Base-by-base conservation (phyloP, 2,329 filamentous ascomycete genomes). In the Phymatotrichopsis omnivora region DNA sequence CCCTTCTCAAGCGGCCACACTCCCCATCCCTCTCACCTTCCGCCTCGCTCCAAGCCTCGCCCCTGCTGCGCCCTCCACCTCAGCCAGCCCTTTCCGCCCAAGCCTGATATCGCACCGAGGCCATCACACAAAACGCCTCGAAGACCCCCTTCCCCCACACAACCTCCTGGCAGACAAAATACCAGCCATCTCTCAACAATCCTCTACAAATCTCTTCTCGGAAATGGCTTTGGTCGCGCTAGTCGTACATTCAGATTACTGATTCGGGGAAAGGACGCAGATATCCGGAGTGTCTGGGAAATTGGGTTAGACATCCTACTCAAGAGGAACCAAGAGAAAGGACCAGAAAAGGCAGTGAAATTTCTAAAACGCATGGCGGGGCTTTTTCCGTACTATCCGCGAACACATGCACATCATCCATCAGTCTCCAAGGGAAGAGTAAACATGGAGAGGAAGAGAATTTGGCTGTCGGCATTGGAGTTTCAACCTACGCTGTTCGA, bases 161-260 rank as follows among this genome's bases (percentile, higher is more conserved):
- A 33, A 49, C 39, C 53, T 54, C 28, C 39, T 51, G 20, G 25
- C 51, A 56, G 14, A 38, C 30, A 5, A 53, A 53, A 14, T 55
- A 59, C 36, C 29, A 11, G 34, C 42, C n/a, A 45, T 55, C 25
- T 59, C 20, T 54, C 54, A 23, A 54, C 55, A 3, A 43, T 59
- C 10, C 44, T 59, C 2, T 49, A 59, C 45, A 43, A 52, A 34
- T 49, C 51, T n/a, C 36, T 59, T 14, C 38, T 56, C 17, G 42
- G 42, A 23, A 44, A 46, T 11, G 55, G 57, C 39, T 58, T 49
- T 39, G 19, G 23, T 8, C 45, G 53, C 8, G 57, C 56, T 2
- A 51, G 49, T 11, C 53, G 57, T 14, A 56, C 57, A 8, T 59
- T 52, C 28, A 53, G 37, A 12, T 34, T 58, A 28, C 40, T 59